phyloP scores from a whole-genome alignment of 2,329 filamentous ascomycete species.

The Trichophyton benhamiae region DNA sequence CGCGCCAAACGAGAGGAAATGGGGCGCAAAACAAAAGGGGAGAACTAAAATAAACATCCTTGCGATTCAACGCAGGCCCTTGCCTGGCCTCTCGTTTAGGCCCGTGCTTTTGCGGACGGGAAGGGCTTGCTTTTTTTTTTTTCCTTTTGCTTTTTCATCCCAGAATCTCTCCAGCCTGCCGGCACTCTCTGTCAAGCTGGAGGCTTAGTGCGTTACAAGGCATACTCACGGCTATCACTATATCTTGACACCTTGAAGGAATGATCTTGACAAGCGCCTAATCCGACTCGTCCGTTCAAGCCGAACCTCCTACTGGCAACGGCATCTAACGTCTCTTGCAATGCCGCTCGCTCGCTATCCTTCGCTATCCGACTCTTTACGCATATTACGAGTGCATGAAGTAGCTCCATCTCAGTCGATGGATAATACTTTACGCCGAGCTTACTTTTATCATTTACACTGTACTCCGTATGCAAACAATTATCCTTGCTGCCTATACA shows the following conservation, averaged over 20 bases:
- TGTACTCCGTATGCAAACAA: background rate
- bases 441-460: background rate
- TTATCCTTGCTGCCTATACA: background rate
- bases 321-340: background rate
- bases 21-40: background rate
- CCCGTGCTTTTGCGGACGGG: conserved; percentile 3
- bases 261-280: background rate
- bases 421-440: background rate
- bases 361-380: background rate
- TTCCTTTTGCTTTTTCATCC: conserved; percentile 3
- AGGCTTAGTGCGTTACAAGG: conserved; percentile 1
- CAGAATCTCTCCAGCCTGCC: background rate
- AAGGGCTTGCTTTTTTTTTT: conserved; percentile 3
- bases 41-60: background rate
- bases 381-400: background rate
- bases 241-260: background rate
- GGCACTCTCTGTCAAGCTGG: background rate
- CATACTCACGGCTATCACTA: background rate
- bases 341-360: background rate
- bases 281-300: background rate
- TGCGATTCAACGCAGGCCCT: conserved; percentile 2
- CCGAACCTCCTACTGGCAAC: background rate
- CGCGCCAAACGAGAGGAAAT: background rate
- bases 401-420: background rate
- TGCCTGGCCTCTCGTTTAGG: conserved; percentile 1